Evolutionary conservation across 2,329 filamentous ascomycete species (phyloP).

Genomic region (Fragosphaeria purpurea): DNA sequence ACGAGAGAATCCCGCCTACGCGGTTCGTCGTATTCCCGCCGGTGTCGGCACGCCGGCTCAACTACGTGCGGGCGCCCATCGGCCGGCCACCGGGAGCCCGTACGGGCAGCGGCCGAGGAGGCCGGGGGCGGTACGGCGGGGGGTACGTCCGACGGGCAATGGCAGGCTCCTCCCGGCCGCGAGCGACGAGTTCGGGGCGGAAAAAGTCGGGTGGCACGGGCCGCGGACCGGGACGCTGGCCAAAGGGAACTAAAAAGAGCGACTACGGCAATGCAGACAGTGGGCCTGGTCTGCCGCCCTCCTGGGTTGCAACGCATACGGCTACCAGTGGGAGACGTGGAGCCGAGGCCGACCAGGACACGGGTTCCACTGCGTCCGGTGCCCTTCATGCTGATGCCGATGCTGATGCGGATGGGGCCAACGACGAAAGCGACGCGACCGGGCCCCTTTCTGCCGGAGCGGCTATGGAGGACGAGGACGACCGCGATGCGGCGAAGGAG

Average conservation of each 20-base stretch:
- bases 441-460: too few species aligned
- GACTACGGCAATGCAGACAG: constrained; percentile 59
- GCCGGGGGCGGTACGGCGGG: constrained; percentile 27
- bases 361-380: neutral
- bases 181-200: constrained; percentile 26
- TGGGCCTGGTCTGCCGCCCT: constrained; percentile 52
- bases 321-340: neutral
- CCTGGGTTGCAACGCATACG: constrained; percentile 33
- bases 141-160: constrained; percentile 22
- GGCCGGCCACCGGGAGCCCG: constrained; percentile 28
- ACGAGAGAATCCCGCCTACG: constrained; percentile 52
- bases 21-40: constrained; percentile 74
- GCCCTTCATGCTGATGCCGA: too few species aligned
- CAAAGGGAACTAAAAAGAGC: constrained; percentile 58
- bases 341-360: too few species aligned
- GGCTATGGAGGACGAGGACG: too few species aligned
- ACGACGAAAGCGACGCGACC: too few species aligned
- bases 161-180: constrained; percentile 26
- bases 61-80: constrained; percentile 33
- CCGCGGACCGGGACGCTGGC: constrained; percentile 55
- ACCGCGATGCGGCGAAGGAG: too few species aligned
- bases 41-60: constrained; percentile 39
- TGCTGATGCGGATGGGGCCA: too few species aligned
- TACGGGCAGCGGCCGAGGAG: constrained; percentile 25
- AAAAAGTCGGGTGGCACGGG: constrained; percentile 53